These are phyloP conservation scores for Penicillium simplicissimum DNA, from an alignment of 495 filamentous ascomycete species.

Conservation along the genomic window DNA sequence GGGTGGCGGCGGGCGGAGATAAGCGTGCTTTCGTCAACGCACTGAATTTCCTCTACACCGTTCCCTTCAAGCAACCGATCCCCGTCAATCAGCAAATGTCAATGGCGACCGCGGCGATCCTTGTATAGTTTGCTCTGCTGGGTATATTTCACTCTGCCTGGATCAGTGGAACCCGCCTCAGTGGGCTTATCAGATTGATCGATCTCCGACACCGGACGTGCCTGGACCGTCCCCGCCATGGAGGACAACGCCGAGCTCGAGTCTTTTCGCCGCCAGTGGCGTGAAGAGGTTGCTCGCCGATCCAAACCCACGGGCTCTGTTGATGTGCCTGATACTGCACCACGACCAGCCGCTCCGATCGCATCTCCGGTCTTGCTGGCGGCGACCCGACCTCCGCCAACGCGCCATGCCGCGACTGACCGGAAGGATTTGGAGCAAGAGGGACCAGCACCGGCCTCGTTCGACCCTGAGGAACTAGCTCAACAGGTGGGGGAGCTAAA, in stretches of 20 bases:
- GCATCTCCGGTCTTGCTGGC: conserved; percentile 16
- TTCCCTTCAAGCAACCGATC: background rate
- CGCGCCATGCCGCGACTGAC: conserved; percentile 35
- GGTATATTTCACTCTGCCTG: conserved; percentile 4
- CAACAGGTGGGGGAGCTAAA: conserved; percentile 41
- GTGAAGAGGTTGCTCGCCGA: conserved; percentile 71
- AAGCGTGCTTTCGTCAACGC: conserved; percentile 19
- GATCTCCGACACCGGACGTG: conserved; percentile 32
- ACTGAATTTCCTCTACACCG: background rate
- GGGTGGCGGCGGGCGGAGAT: conserved; percentile 36
- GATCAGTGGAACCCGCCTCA: conserved; percentile 12
- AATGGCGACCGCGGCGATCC: conserved; percentile 14
- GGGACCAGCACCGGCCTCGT: conserved; percentile 38
- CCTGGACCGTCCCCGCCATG: conserved; percentile 43
- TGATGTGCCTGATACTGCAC: conserved; percentile 24
- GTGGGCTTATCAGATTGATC: conserved; percentile 34
- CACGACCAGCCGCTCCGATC: conserved; percentile 23
- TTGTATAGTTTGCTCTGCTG: conserved; percentile 9
- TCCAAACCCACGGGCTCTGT: conserved; percentile 30
- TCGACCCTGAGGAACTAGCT: conserved; percentile 43
- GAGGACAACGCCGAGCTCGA: conserved; percentile 72
- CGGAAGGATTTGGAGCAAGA: conserved; percentile 44
- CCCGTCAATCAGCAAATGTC: conserved; percentile 3
- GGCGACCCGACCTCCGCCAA: conserved; percentile 33
- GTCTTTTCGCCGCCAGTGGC: conserved; percentile 79